phyloP scores from a whole-genome alignment of 805 yeast genomes.

The Saccharomycopsis guyanensis region DNA sequence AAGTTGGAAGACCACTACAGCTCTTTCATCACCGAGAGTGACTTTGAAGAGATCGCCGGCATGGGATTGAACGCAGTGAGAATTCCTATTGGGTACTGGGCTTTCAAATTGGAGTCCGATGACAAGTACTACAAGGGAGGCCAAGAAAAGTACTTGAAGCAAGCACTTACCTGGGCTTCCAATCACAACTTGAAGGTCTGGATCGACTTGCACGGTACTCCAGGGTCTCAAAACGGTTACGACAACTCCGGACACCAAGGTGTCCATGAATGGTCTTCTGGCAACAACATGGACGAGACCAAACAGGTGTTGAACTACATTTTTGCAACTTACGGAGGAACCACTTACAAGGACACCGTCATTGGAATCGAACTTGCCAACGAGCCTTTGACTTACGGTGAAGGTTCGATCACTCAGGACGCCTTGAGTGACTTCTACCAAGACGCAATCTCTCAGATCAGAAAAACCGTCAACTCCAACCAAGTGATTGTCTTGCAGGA shows the following conservation, averaged over 20 bases:
- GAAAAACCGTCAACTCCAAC: slow-evolving; percentile 30
- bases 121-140: slow-evolving; percentile 40
- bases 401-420: slow-evolving; percentile 35
- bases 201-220: slow-evolving; percentile 74
- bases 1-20: slow-evolving; percentile 47
- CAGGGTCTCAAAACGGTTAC: slow-evolving; percentile 81
- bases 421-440: slow-evolving; percentile 34
- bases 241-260: slow-evolving; percentile 68
- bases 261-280: slow-evolving; percentile 33
- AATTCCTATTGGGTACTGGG: slow-evolving; percentile 79
- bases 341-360: slow-evolving; percentile 44
- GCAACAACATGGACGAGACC: slow-evolving; percentile 35
- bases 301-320: slow-evolving; percentile 43
- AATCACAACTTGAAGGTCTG: slow-evolving; percentile 54
- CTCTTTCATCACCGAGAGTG: slow-evolving; percentile 49
- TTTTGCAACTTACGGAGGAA: slow-evolving; percentile 43
- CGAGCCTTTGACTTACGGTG: slow-evolving; percentile 56
- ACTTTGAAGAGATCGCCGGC: slow-evolving; percentile 41
- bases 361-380: slow-evolving; percentile 63
- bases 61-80: slow-evolving; percentile 61
- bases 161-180: slow-evolving; percentile 65
- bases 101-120: slow-evolving; percentile 36
- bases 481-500: slow-evolving; percentile 52
- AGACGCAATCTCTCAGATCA: slow-evolving; percentile 37
- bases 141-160: slow-evolving; percentile 55